Evolutionary conservation across 2,329 filamentous ascomycete genomes (phyloP).

Genomic region (Xylariaceae sp.): DNA sequence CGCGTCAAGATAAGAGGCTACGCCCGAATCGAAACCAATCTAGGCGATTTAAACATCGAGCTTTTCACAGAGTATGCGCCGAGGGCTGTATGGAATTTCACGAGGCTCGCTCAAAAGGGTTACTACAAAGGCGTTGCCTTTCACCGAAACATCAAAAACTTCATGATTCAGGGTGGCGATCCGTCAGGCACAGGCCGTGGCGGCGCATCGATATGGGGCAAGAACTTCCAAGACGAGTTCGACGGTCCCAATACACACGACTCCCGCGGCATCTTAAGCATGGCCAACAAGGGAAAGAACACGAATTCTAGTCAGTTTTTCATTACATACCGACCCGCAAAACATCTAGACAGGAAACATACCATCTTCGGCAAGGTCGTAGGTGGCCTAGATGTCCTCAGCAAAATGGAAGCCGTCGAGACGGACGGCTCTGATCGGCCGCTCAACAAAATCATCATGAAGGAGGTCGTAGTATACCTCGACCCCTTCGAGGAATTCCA

Average conservation of each 20-base stretch:
- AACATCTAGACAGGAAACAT: conserved; percentile 90
- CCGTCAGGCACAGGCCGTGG: conserved; percentile 88
- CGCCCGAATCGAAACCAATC: conserved; percentile 79
- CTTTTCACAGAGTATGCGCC: conserved; percentile 88
- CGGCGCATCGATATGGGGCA: conserved; percentile 88
- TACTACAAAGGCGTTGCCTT: conserved; percentile 85
- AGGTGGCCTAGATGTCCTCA: conserved; percentile 67
- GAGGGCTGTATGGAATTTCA: conserved; percentile 95
- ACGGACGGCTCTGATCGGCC: conserved; percentile 75
- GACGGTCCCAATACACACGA: conserved; percentile 86
- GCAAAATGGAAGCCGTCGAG: conserved; percentile 71
- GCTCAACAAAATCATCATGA: conserved; percentile 72
- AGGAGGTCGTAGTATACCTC: conserved; percentile 79
- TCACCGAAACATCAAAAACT: conserved; percentile 89
- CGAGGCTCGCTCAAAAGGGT: conserved; percentile 79
- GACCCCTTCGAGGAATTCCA: conserved; percentile 95
- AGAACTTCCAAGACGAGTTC: conserved; percentile 90
- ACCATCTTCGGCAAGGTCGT: conserved; percentile 92
- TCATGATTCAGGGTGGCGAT: conserved; percentile 98
- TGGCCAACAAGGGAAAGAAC: conserved; percentile 99
- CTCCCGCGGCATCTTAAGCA: conserved; percentile 73
- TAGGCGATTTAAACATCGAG: conserved; percentile 83
- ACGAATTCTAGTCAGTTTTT: conserved; percentile 96
- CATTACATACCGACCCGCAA: conserved; percentile 78
- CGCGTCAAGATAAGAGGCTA: conserved; percentile 89